phyloP scores from a whole-genome alignment of 768 basidiomycete genomes.

The Calocera cornea region DNA sequence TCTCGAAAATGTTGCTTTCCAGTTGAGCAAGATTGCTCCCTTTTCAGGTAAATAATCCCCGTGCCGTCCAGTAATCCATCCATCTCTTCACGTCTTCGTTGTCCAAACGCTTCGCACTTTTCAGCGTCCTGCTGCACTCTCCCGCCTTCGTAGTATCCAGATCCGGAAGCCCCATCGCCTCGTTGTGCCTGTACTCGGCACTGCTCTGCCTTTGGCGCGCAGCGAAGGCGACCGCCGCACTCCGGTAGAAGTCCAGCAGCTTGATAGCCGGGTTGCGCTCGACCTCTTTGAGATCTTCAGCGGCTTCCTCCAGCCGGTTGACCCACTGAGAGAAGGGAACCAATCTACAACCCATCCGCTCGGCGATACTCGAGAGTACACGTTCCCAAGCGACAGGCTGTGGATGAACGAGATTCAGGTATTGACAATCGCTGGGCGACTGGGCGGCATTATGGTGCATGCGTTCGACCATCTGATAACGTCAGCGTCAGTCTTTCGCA shows the following conservation, averaged over 20 bases:
- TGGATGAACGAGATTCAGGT: conserved; percentile 31
- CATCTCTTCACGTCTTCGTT: conserved; percentile 5
- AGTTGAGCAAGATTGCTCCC: background rate
- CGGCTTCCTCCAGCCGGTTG: conserved; percentile 17
- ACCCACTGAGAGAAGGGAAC: conserved; percentile 26
- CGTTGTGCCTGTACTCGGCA: background rate
- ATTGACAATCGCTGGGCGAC: background rate
- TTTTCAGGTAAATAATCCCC: background rate
- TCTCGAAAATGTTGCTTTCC: background rate
- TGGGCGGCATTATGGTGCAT: background rate
- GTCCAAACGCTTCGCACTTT: background rate
- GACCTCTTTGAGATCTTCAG: conserved; percentile 8
- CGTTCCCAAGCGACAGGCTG: conserved; percentile 26
- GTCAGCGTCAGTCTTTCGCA: background rate
- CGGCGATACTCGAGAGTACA: conserved; percentile 17
- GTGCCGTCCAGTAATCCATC: background rate
- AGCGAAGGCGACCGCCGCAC: no score
- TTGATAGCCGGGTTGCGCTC: conserved; percentile 20
- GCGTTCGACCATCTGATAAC: background rate
- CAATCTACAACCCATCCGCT: conserved; percentile 18
- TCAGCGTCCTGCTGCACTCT: background rate
- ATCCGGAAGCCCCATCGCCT: background rate
- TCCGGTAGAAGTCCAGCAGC: conserved; percentile 23
- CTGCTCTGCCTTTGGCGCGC: no score
- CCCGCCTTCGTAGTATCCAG: background rate